These are phyloP conservation scores for Aaosphaeria pasadenensis DNA, from an alignment of 2,329 filamentous ascomycete genomes.

Conservation along the genomic window DNA sequence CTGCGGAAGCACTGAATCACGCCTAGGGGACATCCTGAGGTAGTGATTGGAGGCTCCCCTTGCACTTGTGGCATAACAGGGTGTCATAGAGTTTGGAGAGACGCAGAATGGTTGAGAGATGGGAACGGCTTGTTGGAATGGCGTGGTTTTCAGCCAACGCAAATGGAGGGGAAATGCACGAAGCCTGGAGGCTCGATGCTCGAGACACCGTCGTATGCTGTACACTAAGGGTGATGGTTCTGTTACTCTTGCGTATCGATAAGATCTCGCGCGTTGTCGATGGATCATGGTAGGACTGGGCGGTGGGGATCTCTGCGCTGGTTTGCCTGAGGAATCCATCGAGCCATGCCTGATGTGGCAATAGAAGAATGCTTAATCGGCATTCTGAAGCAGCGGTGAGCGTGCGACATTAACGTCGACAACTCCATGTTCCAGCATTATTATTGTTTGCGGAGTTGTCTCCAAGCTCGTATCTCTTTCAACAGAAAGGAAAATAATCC, in stretches of 20 bases:
- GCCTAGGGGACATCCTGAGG: background rate
- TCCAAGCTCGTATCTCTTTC: background rate
- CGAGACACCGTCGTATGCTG: background rate
- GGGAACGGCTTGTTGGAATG: background rate
- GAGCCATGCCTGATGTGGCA: conserved; percentile 3
- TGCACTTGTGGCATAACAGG: background rate
- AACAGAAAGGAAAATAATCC: background rate
- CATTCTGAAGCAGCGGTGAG: conserved; percentile 7
- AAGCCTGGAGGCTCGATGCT: too few relatives aligned
- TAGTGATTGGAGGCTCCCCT: conserved; percentile 5
- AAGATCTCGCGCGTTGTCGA: conserved; percentile 8
- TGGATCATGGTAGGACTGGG: background rate
- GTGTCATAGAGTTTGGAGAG: background rate
- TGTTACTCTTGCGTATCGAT: conserved; percentile 8
- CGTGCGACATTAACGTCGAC: background rate
- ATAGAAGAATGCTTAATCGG: conserved; percentile 3
- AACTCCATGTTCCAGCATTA: background rate
- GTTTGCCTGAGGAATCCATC: background rate
- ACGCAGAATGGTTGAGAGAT: background rate
- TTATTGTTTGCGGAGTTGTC: background rate
- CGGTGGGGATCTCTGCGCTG: background rate
- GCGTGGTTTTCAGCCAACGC: background rate
- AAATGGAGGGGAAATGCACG: background rate
- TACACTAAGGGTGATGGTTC: background rate
- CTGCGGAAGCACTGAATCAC: conserved; percentile 2